These are phyloP conservation scores for Colletotrichum nymphaeae DNA, from an alignment of 2,329 filamentous ascomycete genomes.

Conservation along the genomic window DNA sequence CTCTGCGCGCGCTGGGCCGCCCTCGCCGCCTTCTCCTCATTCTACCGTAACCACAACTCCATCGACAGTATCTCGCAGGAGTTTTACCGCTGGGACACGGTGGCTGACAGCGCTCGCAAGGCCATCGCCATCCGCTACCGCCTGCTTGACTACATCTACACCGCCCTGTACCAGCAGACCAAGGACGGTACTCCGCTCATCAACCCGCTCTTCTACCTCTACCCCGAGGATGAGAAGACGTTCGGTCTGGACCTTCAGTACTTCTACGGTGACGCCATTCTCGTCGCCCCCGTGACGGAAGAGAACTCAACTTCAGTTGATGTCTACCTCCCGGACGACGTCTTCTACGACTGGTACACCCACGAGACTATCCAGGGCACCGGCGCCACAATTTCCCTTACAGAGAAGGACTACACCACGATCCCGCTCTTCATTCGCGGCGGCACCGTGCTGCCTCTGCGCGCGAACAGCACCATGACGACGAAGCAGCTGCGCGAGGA, in stretches of 20 bases:
- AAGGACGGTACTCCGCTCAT: conserved; percentile 72
- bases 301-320: conserved; percentile 56
- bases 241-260: conserved; percentile 61
- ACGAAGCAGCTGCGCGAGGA: conserved; percentile 72
- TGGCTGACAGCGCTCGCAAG: conserved; percentile 72
- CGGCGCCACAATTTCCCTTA: conserved; percentile 30
- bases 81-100: conserved; percentile 76
- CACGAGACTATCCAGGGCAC: conserved; percentile 41
- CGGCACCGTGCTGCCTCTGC: conserved; percentile 73
- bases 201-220: conserved; percentile 78
- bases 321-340: conserved; percentile 61
- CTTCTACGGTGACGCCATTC: conserved; percentile 60
- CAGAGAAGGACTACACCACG: conserved; percentile 53
- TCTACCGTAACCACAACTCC: conserved; percentile 77
- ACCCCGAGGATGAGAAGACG: conserved; percentile 63
- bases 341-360: conserved; percentile 66
- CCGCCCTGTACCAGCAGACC: conserved; percentile 71
- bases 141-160: conserved; percentile 87
- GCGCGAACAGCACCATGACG: conserved; percentile 68
- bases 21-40: conserved; percentile 77
- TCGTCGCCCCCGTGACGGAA: conserved; percentile 61
- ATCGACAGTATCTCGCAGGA: conserved; percentile 63
- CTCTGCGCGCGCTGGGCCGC: conserved; percentile 77
- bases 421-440: conserved; percentile 78
- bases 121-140: conserved; percentile 80